Conservation (phyloP, 2,329 filamentous ascomycete species). For the Sordariomycetes sp. region DNA sequence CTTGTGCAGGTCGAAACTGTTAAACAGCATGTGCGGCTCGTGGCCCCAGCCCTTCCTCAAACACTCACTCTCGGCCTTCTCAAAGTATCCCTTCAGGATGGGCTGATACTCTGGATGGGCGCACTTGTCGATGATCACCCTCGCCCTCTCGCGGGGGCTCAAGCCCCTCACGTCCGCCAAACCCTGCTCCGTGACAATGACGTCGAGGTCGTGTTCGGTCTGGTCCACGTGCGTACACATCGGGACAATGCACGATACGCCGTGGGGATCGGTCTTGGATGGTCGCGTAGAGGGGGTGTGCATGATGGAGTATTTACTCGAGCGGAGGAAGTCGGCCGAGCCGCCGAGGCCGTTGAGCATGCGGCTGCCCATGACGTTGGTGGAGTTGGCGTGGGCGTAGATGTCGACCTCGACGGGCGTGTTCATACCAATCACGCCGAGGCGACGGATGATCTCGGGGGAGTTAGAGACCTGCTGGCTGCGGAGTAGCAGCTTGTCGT, state of each 20-base stretch:
- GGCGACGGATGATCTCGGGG: conserved; percentile 79
- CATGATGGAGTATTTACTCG: conserved; percentile 82
- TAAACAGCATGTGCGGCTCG: conserved; percentile 80
- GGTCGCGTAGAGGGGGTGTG: conserved; percentile 79
- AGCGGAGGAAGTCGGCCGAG: conserved; percentile 72
- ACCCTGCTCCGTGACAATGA: conserved; percentile 69
- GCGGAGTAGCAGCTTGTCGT: conserved; percentile 74
- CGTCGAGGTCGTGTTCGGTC: conserved; percentile 85
- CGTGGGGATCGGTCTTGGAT: conserved; percentile 72
- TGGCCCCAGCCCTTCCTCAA: conserved; percentile 81
- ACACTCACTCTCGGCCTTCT: conserved; percentile 80
- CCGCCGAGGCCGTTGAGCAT: conserved; percentile 84
- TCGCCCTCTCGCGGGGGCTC: conserved; percentile 68
- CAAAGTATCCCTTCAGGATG: conserved; percentile 74
- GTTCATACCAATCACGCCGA: conserved; percentile 91
- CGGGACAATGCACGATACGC: conserved; percentile 81
- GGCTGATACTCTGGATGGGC: conserved; percentile 78
- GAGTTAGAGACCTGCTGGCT: conserved; percentile 85
- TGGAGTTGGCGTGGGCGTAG: conserved; percentile 87
- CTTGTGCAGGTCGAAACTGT: conserved; percentile 84
- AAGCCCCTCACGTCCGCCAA: conserved; percentile 80
- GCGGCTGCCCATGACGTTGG: conserved; percentile 78
- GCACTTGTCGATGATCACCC: conserved; percentile 81
- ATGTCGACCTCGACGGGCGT: conserved; percentile 91
- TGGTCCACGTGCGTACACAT: conserved; percentile 91